phyloP scores from a whole-genome alignment of 2,329 filamentous ascomycete species.

The Colletotrichum scovillei region DNA sequence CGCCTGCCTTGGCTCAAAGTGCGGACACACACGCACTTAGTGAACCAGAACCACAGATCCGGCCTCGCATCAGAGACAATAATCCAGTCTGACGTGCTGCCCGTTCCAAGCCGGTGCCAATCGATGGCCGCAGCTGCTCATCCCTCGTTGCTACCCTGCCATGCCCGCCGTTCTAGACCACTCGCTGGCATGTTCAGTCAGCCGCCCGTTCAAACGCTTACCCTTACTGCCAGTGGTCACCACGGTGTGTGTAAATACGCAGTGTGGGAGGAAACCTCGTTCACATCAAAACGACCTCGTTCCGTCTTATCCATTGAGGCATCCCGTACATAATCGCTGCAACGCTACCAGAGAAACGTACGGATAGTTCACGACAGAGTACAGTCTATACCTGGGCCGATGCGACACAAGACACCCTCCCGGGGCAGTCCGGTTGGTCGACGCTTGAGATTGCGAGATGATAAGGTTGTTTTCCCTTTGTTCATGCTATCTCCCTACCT shows the following conservation, averaged over 20 bases:
- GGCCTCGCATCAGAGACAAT: slow-evolving; percentile 21
- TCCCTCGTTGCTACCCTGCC: slow-evolving; percentile 25
- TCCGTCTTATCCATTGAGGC: background rate
- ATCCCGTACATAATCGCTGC: too few species aligned
- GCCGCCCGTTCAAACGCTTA: background rate
- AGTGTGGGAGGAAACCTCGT: too few species aligned
- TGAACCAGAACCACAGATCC: background rate
- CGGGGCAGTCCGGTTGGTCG: background rate
- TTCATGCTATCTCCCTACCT: background rate
- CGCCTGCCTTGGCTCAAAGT: background rate
- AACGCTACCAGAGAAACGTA: too few species aligned
- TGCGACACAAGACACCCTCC: background rate
- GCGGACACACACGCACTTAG: too few species aligned
- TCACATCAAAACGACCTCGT: background rate
- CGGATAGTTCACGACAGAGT: background rate
- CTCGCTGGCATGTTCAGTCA: slow-evolving; percentile 11
- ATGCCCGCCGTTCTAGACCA: slow-evolving; percentile 23
- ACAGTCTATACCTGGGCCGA: background rate
- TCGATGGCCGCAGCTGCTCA: slow-evolving; percentile 3
- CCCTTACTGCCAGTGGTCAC: background rate
- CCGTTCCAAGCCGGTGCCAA: slow-evolving; percentile 19
- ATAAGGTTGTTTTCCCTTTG: background rate
- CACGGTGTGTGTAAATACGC: too few species aligned
- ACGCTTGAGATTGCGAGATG: background rate
- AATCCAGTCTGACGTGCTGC: slow-evolving; percentile 8